Evolutionary conservation across 805 yeast genomes (phyloP), one percentile per base, ranked within the genome.

Genomic region (Wickerhamiella sorbophila): DNA sequence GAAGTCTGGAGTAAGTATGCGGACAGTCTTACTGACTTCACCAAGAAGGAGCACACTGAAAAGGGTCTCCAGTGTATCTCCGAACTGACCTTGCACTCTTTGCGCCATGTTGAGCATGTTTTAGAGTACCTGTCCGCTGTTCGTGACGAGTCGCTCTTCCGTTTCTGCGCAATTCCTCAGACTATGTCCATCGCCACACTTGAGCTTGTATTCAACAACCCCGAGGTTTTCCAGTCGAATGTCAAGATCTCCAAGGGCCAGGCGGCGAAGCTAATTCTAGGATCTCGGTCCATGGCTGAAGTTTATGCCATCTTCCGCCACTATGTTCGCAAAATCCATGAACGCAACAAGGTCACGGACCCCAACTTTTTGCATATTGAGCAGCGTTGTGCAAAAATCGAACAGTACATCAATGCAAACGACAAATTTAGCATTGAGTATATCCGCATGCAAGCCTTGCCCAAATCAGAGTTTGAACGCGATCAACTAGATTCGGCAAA

Each of bases 121-220:
- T 69, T 91, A 52, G 71, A 71, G 40, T 91, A 82, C 59, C 68
- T 91, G 43, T 72, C 88, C 15, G 67, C 77, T 47, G 72, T 91
- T 39, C 71, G 72, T 45, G 98, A 91, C 57, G 82, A 79, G 46
- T 75, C 94, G 1, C 64, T 79, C 39, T 91, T 85, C 67, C 80
- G 77, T 52, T 91, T 91, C 67, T 87, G 96, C 66, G 84, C 96
- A 9, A 91, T 91, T 57, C 99, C 99, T 16, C 99, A 91, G 65
- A 96, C 88, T 16, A 91, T 91, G 98, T 95, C 97, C 31, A 81
- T 91, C 59, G 96, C 98, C 14, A 85, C 97, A 1, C 70, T 91
- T 52, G 85, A 88, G 18, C 67, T 78, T 40, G 80, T 91, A 27
- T 87, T 80, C 70, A 77, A 80, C 57, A 91, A 91, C 64, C 78